Evolutionary conservation across 177 flowering plant genomes (phyloP).

Genomic region (Viscum album): DNA sequence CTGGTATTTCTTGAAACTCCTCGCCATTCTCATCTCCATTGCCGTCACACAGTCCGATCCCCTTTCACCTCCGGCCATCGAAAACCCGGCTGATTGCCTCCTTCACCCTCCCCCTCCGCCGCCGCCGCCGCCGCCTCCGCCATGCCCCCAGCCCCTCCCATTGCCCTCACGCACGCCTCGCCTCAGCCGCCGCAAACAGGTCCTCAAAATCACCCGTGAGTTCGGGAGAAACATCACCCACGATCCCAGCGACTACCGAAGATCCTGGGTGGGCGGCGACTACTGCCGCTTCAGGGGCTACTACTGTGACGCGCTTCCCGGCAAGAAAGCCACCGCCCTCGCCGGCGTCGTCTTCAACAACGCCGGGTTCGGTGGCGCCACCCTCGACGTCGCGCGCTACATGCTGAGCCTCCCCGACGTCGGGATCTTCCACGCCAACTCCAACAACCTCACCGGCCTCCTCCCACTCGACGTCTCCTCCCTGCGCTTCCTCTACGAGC

Average conservation of each 20-base stretch:
- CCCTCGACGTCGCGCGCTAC: constrained; percentile 16
- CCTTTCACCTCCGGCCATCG: too few species aligned
- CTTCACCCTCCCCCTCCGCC: constrained; percentile 1
- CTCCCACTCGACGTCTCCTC: constrained; percentile 11
- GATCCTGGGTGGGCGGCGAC: background rate
- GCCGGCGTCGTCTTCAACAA: constrained; percentile 19
- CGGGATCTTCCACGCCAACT: constrained; percentile 31
- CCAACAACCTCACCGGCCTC: constrained; percentile 29
- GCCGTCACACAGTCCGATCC: too few species aligned
- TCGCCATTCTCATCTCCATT: too few species aligned
- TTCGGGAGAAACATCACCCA: background rate
- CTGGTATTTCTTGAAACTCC: too few species aligned
- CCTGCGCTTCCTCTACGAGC: constrained; percentile 26
- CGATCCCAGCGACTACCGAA: background rate
- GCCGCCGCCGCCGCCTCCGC: background rate
- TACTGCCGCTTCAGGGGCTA: constrained; percentile 1
- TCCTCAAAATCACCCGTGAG: background rate
- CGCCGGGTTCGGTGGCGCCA: constrained; percentile 9
- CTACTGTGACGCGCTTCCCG: background rate
- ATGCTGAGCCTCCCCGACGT: constrained; percentile 20
- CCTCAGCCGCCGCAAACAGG: background rate
- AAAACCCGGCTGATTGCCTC: too few species aligned
- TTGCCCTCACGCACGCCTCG: background rate
- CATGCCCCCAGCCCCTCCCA: background rate
- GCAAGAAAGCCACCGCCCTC: background rate